These are phyloP conservation scores for Citrullus mucosospermus DNA, from an alignment of 306 rosid species.

Conservation along the genomic window DNA sequence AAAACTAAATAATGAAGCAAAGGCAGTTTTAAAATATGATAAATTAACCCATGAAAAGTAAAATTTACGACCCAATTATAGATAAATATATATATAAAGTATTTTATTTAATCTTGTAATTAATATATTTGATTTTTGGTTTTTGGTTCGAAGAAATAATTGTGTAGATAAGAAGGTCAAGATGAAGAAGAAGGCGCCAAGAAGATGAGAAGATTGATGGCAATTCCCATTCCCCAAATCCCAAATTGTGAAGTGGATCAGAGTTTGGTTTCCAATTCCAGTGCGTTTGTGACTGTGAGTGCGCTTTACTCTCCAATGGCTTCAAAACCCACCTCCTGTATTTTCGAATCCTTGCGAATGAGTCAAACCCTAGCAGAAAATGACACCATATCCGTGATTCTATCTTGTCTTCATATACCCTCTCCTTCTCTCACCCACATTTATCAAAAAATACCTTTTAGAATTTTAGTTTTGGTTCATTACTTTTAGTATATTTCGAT, in stretches of 20 bases:
- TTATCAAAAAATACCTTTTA: not conserved
- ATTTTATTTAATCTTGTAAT: too few relatives aligned
- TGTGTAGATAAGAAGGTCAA: too few relatives aligned
- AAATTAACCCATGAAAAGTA: not conserved
- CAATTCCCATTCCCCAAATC: not conserved
- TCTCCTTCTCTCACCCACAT: not conserved
- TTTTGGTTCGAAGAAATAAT: too few relatives aligned
- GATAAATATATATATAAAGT: too few relatives aligned
- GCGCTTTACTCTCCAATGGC: not conserved
- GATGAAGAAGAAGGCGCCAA: not conserved
- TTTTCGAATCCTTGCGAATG: not conserved
- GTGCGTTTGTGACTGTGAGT: not conserved
- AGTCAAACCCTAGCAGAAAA: slow-evolving; percentile 14
- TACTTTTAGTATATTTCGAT: not conserved
- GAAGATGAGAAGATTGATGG: not conserved
- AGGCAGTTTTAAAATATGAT: too few relatives aligned
- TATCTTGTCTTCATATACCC: not conserved
- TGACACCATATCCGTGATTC: slow-evolving; percentile 25
- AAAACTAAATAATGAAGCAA: too few relatives aligned
- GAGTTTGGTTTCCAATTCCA: not conserved
- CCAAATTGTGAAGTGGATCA: not conserved
- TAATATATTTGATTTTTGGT: too few relatives aligned
- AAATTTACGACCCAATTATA: not conserved
- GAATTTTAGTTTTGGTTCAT: not conserved
- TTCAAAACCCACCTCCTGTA: slow-evolving; percentile 1